Conservation (phyloP, 495 filamentous ascomycete species). For the Evernia prunastri region DNA sequence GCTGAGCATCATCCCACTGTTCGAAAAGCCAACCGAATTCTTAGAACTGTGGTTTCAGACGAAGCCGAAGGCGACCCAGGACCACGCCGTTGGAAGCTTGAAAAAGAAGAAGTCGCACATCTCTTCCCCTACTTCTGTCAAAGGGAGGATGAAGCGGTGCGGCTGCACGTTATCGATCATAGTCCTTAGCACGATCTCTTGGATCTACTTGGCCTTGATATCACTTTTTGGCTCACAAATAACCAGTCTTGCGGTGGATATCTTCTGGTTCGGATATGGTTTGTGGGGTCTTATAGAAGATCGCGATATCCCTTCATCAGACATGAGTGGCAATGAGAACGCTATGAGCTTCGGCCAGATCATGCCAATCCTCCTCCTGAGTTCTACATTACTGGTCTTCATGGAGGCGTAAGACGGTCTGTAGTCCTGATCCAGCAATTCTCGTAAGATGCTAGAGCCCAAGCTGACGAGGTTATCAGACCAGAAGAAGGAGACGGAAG, state of each 20-base stretch:
- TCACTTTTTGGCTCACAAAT: background rate
- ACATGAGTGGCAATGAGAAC: conserved; percentile 22
- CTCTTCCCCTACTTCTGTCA: background rate
- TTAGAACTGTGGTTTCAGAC: background rate
- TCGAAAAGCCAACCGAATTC: background rate
- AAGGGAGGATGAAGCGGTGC: background rate
- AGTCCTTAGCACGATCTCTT: background rate
- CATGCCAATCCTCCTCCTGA: conserved; percentile 24
- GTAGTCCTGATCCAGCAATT: background rate
- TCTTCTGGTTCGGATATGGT: conserved; percentile 14
- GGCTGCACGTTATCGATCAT: background rate
- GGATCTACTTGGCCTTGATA: background rate
- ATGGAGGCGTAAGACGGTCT: conserved; percentile 22
- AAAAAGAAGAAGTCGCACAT: background rate
- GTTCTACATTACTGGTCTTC: conserved; percentile 19
- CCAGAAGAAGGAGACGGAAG: background rate
- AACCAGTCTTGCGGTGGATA: background rate
- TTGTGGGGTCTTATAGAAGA: conserved; percentile 11
- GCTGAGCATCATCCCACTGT: conserved; percentile 7
- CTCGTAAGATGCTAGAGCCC: background rate
- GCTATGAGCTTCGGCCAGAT: conserved; percentile 27
- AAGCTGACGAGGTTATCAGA: background rate
- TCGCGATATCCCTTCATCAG: conserved; percentile 9
- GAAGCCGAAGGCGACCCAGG: background rate
- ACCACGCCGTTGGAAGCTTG: background rate